Percentiles rank a stretch among this genome's conserved stretches.
Conservation (phyloP, 768 basidiomycete genomes). For the Tylopilus plumbeoviolaceoides region DNA sequence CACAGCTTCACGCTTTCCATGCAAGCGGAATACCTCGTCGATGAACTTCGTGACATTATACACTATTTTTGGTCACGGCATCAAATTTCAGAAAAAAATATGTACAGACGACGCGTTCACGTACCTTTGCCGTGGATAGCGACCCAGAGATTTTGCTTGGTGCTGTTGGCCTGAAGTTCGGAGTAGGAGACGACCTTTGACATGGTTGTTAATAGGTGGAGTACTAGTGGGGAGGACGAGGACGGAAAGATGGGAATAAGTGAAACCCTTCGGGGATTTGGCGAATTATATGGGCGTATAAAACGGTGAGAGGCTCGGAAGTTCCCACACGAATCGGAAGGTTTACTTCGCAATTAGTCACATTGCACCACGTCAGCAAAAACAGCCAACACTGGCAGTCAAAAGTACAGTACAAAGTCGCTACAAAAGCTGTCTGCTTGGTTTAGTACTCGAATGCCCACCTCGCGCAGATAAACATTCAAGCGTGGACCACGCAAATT, state of each 20-base stretch:
- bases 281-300: conserved; percentile 8
- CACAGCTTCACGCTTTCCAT: not conserved
- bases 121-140: conserved; percentile 83
- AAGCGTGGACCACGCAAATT: conserved; percentile 69
- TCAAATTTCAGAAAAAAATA: not conserved
- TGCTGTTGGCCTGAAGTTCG: conserved; percentile 73
- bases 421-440: conserved; percentile 36
- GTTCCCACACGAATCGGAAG: conserved; percentile 25
- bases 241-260: conserved; percentile 3
- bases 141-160: conserved; percentile 75
- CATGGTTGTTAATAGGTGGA: conserved; percentile 25
- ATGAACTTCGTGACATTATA: conserved; percentile 93
- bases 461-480: conserved; percentile 49
- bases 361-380: not conserved
- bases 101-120: conserved; percentile 2
- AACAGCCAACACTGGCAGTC: no score
- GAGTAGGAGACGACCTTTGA: conserved; percentile 62
- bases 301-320: conserved; percentile 19
- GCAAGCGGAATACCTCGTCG: conserved; percentile 67
- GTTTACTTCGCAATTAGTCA: not conserved
- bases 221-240: conserved; percentile 11
- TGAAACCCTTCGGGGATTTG: not conserved
- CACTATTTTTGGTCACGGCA: conserved; percentile 45
- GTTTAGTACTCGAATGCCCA: conserved; percentile 82
- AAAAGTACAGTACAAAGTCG: not conserved